Base-by-base conservation (phyloP, 2,329 filamentous ascomycete genomes). In the Alternaria conjuncta region DNA sequence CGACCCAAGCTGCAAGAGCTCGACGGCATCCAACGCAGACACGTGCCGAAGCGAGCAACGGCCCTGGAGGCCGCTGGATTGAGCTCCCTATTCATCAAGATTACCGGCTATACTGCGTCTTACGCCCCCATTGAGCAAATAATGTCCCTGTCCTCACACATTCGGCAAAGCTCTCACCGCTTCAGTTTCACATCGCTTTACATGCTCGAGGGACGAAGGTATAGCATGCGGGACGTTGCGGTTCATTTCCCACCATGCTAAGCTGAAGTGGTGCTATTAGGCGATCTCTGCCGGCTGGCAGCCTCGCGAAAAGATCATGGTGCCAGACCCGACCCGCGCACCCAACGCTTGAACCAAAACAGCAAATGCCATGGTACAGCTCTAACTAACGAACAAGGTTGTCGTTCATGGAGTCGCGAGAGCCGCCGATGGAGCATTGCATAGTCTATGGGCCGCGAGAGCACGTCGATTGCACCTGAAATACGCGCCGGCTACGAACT, bases 101-200 rank as follows among this genome's bases (percentile, higher is more conserved):
- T 69, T 60, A 67, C 69, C 61, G 66, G 61, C 57, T 56, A 64
- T 67, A 65, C 59, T 63, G 63, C 63, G 49, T 58, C 65, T 63
- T 59, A 53, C 60, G 21, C 60, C 45, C 60, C 28, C 49, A 56
- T 45, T 23, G 21, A 45, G 36, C 45, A 36, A 10, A 18, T 36
- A 59, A 54, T 64, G 32, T 36, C 44, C 41, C 15, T 46, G 46
- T 49, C 64, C 65, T 64, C 15, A 61, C 54, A 49, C 58, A 51
- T 54, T 68, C 63, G 64, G 71, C 69, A 70, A 67, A 58, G 63
- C 69, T 74, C 69, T 72, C 63, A 72, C 72, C 50, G 55, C 60
- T 63, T 67, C 65, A 67, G 67, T 66, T 63, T 68, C 67, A 55
- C 60, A 46, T 64, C 59, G 47, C 41, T 62, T 12, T 54, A 45